Base-by-base conservation (phyloP, 2,329 filamentous ascomycete genomes). In the Ploettnerulaceae sp. region DNA sequence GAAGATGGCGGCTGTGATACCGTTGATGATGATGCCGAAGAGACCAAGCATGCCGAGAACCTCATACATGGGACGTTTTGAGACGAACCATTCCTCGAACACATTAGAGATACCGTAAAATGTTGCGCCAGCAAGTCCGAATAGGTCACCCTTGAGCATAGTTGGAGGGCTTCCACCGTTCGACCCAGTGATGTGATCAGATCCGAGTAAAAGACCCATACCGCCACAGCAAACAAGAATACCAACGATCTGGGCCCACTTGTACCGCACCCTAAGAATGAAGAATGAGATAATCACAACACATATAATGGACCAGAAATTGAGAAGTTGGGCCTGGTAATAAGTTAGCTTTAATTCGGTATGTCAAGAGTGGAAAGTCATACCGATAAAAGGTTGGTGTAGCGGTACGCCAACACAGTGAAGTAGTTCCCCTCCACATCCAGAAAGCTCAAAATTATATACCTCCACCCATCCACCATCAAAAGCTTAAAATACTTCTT, bases 401-500 rank as follows among this genome's bases (percentile, higher is more conserved):
- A 82, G 49, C 85, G 78, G 71, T 97, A 98, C 4, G 91, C 93
- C 39, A 96, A 76, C 40, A 98, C 91, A 61, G 90, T 90, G 65
- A 97, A 97, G 73, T 96, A 98, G 71, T 98, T 98, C 52, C 93
- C 93, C 69, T 96, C 79, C 39, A 97, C 91, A 64, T 98, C 93
- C 58, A 93, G 77, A 67, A 97, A 96, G 42, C 86, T 82, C 51
- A 98, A 79, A 66, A 96, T 87, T 60, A 95, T 77, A 70, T 94
- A 97, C 69, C 89, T 89, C 93, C 91, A 97, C 48, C 89, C 88
- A 64, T 94, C 84, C 51, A 74, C 76, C 42, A 70, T 64, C 11
- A 89, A 62, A 45, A 94, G 65, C 38, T 71, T 69, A 36, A 70
- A 63, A 76, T 86, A 95, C 59, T 77, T 79, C 60, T 79, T 81